phyloP scores from a whole-genome alignment of 257 asterid genomes.

The Solanum microdontum region DNA sequence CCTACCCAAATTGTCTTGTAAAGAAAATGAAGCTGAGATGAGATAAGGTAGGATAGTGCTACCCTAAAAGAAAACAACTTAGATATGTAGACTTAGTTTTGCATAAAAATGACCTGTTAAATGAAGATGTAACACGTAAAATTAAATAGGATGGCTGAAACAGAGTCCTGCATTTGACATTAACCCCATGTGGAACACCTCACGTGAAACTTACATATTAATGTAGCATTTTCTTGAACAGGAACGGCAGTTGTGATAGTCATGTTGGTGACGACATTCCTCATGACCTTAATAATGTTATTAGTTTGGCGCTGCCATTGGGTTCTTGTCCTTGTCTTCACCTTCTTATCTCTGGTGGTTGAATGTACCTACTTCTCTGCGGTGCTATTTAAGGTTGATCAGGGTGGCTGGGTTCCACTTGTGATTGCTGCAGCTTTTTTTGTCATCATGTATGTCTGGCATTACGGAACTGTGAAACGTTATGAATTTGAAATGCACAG shows the following conservation, averaged over 20 bases:
- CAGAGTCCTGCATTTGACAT: neutral
- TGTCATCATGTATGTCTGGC: slow-evolving; percentile 88
- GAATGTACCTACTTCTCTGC: slow-evolving; percentile 88
- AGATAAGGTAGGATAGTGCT: neutral
- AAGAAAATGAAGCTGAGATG: neutral
- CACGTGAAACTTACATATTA: neutral
- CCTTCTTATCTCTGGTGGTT: slow-evolving; percentile 54
- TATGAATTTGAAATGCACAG: slow-evolving; percentile 94
- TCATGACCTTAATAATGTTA: slow-evolving; percentile 81
- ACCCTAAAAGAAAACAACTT: neutral
- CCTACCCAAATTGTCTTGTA: neutral
- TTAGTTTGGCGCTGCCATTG: slow-evolving; percentile 97
- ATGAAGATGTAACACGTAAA: neutral
- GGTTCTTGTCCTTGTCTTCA: slow-evolving; percentile 65
- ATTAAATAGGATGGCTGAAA: neutral
- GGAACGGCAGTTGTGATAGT: slow-evolving; percentile 95
- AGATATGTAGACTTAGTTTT: neutral
- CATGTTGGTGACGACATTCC: slow-evolving; percentile 88
- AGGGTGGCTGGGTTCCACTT: slow-evolving; percentile 99
- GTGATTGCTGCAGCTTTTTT: slow-evolving; percentile 83
- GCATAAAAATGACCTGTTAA: neutral
- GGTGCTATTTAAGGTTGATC: slow-evolving; percentile 70
- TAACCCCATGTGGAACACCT: neutral
- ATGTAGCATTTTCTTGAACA: slow-evolving; percentile 15
- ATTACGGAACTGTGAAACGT: slow-evolving; percentile 73